Evolutionary conservation across 257 asterid genomes (phyloP).

Genomic region (Penstemon eatonii): DNA sequence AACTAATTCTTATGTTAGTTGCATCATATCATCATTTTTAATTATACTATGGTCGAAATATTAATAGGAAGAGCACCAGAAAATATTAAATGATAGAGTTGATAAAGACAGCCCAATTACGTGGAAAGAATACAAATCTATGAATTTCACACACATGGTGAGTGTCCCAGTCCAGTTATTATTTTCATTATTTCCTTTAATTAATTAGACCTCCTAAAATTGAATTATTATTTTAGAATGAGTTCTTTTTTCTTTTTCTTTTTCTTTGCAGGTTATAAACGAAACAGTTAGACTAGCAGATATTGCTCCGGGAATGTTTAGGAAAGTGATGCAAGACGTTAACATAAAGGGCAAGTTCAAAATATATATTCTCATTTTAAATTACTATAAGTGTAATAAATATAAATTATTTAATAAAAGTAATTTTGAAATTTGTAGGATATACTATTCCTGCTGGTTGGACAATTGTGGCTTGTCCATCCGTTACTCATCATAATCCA

Average conservation of each 20-base stretch:
- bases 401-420: not conserved
- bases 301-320: constrained; percentile 57
- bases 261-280: constrained; percentile 44
- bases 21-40: too few relatives aligned
- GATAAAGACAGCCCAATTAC: constrained; percentile 37
- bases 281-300: constrained; percentile 63
- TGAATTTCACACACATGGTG: constrained; percentile 55
- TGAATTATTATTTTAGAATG: too few relatives aligned
- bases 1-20: too few relatives aligned
- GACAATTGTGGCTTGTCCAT: constrained; percentile 60
- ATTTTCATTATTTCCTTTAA: too few relatives aligned
- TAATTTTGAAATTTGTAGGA: constrained; percentile 38
- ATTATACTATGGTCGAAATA: too few relatives aligned
- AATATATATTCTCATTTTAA: not conserved
- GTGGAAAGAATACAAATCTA: constrained; percentile 60
- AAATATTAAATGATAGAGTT: constrained; percentile 27
- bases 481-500: constrained; percentile 55
- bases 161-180: not conserved
- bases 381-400: too few relatives aligned
- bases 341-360: constrained; percentile 41
- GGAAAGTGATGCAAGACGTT: constrained; percentile 48
- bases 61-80: constrained; percentile 56
- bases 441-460: constrained; percentile 63
- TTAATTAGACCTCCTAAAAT: too few relatives aligned
- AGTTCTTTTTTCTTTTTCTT: too few relatives aligned